Evolutionary conservation across 352 stramenopile species (phyloP).

Genomic region (Phytophthora tubulina): DNA sequence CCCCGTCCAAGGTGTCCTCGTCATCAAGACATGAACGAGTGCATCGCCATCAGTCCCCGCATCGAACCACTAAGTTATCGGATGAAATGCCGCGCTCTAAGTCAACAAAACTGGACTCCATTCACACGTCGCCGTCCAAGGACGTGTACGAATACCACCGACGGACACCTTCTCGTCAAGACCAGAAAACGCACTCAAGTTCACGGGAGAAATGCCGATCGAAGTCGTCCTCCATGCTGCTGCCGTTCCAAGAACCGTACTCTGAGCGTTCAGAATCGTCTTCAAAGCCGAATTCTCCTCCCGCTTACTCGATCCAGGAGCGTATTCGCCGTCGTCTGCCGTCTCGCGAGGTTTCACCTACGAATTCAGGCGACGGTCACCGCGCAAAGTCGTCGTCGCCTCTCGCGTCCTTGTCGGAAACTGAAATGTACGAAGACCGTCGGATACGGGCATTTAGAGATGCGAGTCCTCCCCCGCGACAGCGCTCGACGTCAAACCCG

Average conservation of each 20-base stretch:
- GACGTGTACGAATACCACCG: conserved; percentile 9
- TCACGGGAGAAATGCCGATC: conserved; percentile 16
- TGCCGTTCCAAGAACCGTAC: conserved; percentile 21
- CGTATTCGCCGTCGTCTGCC: neutral
- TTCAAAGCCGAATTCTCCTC: conserved; percentile 3
- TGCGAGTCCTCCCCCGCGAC: conserved; percentile 18
- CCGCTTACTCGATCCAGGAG: conserved; percentile 14
- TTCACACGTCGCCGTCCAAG: conserved; percentile 3
- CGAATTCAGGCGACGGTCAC: conserved; percentile 3
- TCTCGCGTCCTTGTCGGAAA: conserved; percentile 22
- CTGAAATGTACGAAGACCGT: conserved; percentile 25
- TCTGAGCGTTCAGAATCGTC: neutral
- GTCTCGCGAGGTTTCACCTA: conserved; percentile 5
- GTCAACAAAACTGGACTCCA: conserved; percentile 14
- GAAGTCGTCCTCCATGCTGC: conserved; percentile 23
- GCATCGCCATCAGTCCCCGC: conserved; percentile 14
- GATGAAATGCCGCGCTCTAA: conserved; percentile 22
- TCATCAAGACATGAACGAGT: conserved; percentile 12
- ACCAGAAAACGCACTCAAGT: neutral
- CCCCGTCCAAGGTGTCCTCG: conserved; percentile 9
- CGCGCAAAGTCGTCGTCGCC: conserved; percentile 8
- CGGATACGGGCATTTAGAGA: conserved; percentile 18
- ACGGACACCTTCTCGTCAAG: neutral
- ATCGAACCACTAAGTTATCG: conserved; percentile 2
- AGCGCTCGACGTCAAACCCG: conserved; percentile 29